Evolutionary conservation across 352 stramenopile genomes (phyloP), one percentile per base, ranked within the genome.

Genomic region (Phytophthora litchii): DNA sequence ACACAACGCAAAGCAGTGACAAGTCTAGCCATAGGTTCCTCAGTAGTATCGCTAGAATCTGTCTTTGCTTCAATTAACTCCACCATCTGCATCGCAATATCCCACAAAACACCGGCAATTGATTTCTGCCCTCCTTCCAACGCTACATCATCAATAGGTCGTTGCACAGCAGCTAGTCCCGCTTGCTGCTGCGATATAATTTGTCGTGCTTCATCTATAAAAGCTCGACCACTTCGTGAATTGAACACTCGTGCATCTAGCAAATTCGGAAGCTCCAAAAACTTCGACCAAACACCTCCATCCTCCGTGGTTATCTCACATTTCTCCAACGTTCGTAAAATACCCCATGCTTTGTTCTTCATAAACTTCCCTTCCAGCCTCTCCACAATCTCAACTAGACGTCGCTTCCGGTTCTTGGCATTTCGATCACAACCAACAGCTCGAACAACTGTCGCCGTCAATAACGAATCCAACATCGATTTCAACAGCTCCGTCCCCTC

Each of bases 151-250:
- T 41, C 40, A 42, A 13, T 19, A 19, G 23, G 20, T 16, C 44
- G 43, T 17, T 32, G 45, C 19, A 49, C 32, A 31, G 5, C 13
- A n/a, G 7, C 19, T 11, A 71, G 8, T 9, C 54, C 42, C 12
- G 20, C 1, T 38, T 77, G 54, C 21, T 77, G 69, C 25, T 70
- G 21, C 12, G 16, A 29, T 17, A 69, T 49, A 4, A 74, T 16
- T 16, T 58, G 54, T 11, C 38, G 20, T n/a, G 35, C 49, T 31
- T 38, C 40, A 37, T 74, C 31, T 31, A 64, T 29, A 16, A 74
- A 59, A 23, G 38, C 12, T 17, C 64, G 64, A 13, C 50, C 64
- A 46, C 35, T 63, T 54, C 61, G 36, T 43, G 69, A 74, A 40
- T 65, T 62, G 21, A 57, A 62, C 23, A 67, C 16, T 34, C 40